These are phyloP conservation scores for Bathelium albidoporum DNA, from an alignment of 495 filamentous ascomycete species.

Conservation along the genomic window DNA sequence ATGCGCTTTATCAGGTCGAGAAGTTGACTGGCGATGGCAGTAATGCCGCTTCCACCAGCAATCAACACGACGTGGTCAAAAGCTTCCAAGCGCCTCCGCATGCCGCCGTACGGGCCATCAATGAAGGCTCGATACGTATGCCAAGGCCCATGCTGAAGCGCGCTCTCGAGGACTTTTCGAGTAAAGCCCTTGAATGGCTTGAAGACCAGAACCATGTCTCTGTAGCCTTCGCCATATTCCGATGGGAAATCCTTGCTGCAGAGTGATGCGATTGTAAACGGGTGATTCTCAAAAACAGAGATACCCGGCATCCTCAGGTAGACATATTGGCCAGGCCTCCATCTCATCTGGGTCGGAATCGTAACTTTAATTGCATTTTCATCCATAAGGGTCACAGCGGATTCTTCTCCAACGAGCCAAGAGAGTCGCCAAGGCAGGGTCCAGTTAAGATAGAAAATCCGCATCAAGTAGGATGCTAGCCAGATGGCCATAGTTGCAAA, in stretches of 20 bases:
- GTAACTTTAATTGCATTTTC: constrained; percentile 91
- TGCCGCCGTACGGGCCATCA: constrained; percentile 90
- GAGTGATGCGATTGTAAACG: constrained; percentile 88
- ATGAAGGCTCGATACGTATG: constrained; percentile 82
- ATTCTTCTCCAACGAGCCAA: constrained; percentile 79
- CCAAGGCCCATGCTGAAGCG: constrained; percentile 70
- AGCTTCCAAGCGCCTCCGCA: constrained; percentile 80
- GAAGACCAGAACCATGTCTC: constrained; percentile 85
- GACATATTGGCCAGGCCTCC: constrained; percentile 89
- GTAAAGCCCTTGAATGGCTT: constrained; percentile 87
- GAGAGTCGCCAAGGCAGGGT: constrained; percentile 66
- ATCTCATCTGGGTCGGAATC: constrained; percentile 82
- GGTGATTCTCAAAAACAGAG: constrained; percentile 81
- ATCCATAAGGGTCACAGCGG: constrained; percentile 72
- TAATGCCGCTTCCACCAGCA: constrained; percentile 90
- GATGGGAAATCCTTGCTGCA: constrained; percentile 83
- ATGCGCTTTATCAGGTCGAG: constrained; percentile 89
- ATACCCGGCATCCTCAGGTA: constrained; percentile 91
- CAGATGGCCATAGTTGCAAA: constrained; percentile 75
- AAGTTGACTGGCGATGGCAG: constrained; percentile 80
- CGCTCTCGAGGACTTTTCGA: constrained; percentile 61
- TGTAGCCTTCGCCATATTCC: constrained; percentile 71
- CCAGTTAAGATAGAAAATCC: constrained; percentile 68
- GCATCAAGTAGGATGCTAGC: constrained; percentile 42
- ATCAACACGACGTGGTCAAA: constrained; percentile 91